Evolutionary conservation across 495 filamentous ascomycete species (phyloP).

Genomic region (Cercophora newfieldiana): DNA sequence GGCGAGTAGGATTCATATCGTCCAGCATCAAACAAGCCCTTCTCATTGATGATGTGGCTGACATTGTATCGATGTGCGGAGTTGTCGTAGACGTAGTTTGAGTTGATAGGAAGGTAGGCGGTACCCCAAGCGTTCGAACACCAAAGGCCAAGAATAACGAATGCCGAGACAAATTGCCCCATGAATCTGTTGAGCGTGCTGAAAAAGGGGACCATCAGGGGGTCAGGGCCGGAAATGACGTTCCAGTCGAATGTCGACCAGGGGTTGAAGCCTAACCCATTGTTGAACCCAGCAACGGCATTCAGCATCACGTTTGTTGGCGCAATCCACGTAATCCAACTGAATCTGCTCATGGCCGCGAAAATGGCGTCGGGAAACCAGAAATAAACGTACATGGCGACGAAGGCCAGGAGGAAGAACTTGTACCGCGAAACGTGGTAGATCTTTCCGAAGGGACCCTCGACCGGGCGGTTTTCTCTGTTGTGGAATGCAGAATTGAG

Average conservation of each 20-base stretch:
- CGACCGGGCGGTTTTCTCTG: conserved; percentile 30
- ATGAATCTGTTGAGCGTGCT: conserved; percentile 40
- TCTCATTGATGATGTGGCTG: conserved; percentile 29
- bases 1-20: conserved; percentile 42
- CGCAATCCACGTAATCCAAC: conserved; percentile 37
- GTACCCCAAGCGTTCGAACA: conserved; percentile 38
- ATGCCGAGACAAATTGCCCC: conserved; percentile 27
- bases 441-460: conserved; percentile 32
- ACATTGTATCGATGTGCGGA: conserved; percentile 36
- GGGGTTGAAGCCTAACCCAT: conserved; percentile 41
- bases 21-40: conserved; percentile 34
- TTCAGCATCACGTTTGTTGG: conserved; percentile 36
- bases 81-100: conserved; percentile 39
- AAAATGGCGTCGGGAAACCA: conserved; percentile 36
- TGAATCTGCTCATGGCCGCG: conserved; percentile 26
- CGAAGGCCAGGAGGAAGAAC: conserved; percentile 31
- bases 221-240: conserved; percentile 32
- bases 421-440: conserved; percentile 36
- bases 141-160: conserved; percentile 37
- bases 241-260: conserved; percentile 45
- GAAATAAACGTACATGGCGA: conserved; percentile 31
- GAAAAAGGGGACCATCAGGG: conserved; percentile 44
- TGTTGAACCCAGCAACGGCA: conserved; percentile 37
- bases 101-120: conserved; percentile 40
- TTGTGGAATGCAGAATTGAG: conserved; percentile 42